These are phyloP conservation scores for Russula vinacea DNA, from an alignment of 768 basidiomycete genomes.

Conservation along the genomic window DNA sequence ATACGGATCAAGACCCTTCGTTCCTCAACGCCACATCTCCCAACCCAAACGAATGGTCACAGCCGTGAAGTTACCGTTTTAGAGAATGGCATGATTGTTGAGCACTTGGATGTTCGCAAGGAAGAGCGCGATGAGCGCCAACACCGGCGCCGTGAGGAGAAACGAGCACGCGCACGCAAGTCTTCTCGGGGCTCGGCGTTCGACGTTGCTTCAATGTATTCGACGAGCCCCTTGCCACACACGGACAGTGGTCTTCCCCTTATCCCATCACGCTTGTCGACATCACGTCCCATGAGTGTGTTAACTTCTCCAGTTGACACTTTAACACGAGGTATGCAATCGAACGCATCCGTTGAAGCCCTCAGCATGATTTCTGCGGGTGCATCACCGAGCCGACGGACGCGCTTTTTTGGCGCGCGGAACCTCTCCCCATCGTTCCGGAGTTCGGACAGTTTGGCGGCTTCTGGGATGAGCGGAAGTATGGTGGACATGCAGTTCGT, in stretches of 20 bases:
- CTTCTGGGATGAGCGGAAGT: conserved; percentile 80
- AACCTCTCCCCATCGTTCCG: conserved; percentile 69
- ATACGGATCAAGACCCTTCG: conserved; percentile 69
- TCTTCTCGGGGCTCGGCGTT: conserved; percentile 65
- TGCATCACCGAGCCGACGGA: conserved; percentile 55
- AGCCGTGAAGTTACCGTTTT: conserved; percentile 76
- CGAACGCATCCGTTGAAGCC: conserved; percentile 76
- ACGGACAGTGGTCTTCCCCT: conserved; percentile 56
- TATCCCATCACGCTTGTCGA: conserved; percentile 39
- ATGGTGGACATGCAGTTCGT: conserved; percentile 94
- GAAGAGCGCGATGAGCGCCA: conserved; percentile 76
- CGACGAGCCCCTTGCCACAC: conserved; percentile 52
- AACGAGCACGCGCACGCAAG: conserved; percentile 60
- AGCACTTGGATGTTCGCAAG: conserved; percentile 77
- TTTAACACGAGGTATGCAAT: conserved; percentile 58
- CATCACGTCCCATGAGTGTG: conserved; percentile 54
- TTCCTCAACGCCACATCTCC: conserved; percentile 36
- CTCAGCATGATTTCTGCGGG: conserved; percentile 62
- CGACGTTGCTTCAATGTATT: conserved; percentile 73
- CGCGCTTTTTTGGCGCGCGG: conserved; percentile 75
- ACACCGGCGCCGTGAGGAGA: conserved; percentile 65
- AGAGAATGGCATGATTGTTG: conserved; percentile 86
- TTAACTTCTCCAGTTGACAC: conserved; percentile 54
- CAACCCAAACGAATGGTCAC: conserved; percentile 42
- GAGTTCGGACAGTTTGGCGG: conserved; percentile 77